Evolutionary conservation across 2,329 filamentous ascomycete species (phyloP), one percentile per base, ranked within the genome.

Genomic region (Fusarium hostae): DNA sequence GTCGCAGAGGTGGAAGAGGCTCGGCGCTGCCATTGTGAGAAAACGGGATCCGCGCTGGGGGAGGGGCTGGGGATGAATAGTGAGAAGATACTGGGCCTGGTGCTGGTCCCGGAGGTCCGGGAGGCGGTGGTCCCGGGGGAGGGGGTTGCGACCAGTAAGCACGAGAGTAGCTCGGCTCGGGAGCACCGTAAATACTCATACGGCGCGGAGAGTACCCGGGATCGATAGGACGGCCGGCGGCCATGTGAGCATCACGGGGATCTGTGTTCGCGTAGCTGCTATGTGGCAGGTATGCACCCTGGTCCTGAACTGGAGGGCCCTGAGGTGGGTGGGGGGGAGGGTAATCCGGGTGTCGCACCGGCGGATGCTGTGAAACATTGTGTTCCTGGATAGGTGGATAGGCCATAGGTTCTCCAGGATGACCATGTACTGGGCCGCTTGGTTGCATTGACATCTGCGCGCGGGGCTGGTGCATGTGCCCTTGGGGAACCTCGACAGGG

Each of bases 1-100:
- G 82, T 41, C 82, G 77, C 40, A 83, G 73, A 10, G 82, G 81
- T 8, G 82, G 82, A 26, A 83, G 72, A 28, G 80, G 81, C 41
- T 82, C 81, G 15, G 80, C 75, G 61, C 72, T 80, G 18, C 74
- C 76, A 37, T 78, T 77, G 34, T 80, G 80, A 35, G 80, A 79
- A 59, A 81, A 82, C 2, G 81, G 79, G 18, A 81, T 78, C 30
- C 81, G 77, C 5, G 80, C 69, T 35, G 77, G 66, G 16, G 78
- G 59, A 20, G 72, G 72, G 8, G 78, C 74, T 41, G 78, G 75
- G 26, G 78, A 76, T 32, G 77, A 76, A 45, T 75, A 75, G 57
- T 71, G 75, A 45, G 76, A 61, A 30, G 75, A 74, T 10, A 66
- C 68, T 18, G 73, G 59, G 37, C 66, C 73, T n/a, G 75, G 59